Conservation (phyloP, 2,329 filamentous ascomycete genomes). For the Ploettnerulaceae sp. region DNA sequence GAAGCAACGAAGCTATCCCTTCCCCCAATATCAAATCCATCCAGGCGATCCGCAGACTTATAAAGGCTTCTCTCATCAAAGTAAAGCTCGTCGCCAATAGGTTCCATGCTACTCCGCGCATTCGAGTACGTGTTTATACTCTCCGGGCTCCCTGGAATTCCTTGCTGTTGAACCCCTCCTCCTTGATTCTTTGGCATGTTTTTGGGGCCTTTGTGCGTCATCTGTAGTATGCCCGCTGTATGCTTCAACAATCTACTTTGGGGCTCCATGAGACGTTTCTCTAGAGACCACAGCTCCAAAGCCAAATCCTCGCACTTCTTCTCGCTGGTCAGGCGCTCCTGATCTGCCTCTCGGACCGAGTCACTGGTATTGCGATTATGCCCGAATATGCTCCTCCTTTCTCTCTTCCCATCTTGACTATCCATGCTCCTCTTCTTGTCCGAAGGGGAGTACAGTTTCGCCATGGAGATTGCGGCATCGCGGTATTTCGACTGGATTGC, state of each 20-base stretch:
- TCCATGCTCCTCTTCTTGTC: conserved; percentile 46
- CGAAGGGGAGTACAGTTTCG: conserved; percentile 70
- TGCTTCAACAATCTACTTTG: conserved; percentile 78
- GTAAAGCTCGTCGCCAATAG: conserved; percentile 51
- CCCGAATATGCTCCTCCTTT: conserved; percentile 46
- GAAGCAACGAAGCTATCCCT: conserved; percentile 15
- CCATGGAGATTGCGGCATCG: conserved; percentile 85
- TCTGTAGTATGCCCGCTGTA: conserved; percentile 85
- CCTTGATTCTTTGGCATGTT: conserved; percentile 40
- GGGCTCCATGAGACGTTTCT: conserved; percentile 69
- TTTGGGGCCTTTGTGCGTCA: conserved; percentile 74
- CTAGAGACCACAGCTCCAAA: conserved; percentile 71
- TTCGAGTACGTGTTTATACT: conserved; percentile 68
- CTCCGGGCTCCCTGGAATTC: conserved; percentile 69
- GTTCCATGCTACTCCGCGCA: conserved; percentile 54
- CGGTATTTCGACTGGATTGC: conserved; percentile 89
- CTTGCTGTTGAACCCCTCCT: conserved; percentile 38
- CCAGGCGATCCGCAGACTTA: conserved; percentile 59
- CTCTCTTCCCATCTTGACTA: conserved; percentile 44
- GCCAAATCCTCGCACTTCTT: conserved; percentile 83
- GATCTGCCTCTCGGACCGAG: conserved; percentile 54
- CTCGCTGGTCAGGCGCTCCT: conserved; percentile 68
- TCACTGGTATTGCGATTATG: conserved; percentile 38
- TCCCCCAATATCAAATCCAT: conserved; percentile 39
- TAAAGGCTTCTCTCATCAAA: conserved; percentile 79